Evolutionary conservation across 176 grass and related monocot species (phyloP), one percentile per base, ranked within the genome.

Genomic region (Zoysia japonica): DNA sequence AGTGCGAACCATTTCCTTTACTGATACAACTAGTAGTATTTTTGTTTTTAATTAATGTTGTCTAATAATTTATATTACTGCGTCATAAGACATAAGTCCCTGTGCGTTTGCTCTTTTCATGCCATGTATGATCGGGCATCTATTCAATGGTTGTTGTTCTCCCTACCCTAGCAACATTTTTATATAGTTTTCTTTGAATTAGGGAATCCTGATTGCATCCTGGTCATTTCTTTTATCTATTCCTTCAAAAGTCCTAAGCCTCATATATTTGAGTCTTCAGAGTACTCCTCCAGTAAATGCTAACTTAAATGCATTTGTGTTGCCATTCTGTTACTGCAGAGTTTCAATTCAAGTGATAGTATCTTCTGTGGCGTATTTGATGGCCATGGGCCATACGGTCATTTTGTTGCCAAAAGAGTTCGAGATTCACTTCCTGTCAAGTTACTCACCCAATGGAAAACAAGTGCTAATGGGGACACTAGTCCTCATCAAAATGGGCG

Each of bases 381-480:
- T 82, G 94, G 94, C 16, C 91, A 97, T 68, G 94, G 94, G 9
- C 94, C 91, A 56, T 94, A 89, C 41, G 94, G 91, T 81, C 94
- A 94, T 86, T 86, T 97, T 80, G 94, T 97, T 70, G 87, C 91
- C 48, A 93, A 82, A 85, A 97, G 90, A 89, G 94, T 97, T 70
- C 93, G 91, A 85, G 94, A 94, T 83, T 91, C 94, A 84, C 87
- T 94, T 92, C 92, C 95, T 90, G 80, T 92, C 67, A 97, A 94
- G 71, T 60, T 94, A 82, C 72, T 48, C 61, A 72, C 70, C 5
- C 80, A 87, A 61, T 92, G 95, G 95, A 90, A 85, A 81, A 70
- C 81, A 75, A 88, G 66, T 70, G 60, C 80, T 71, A 75, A 37
- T 82, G 80, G 48, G 11, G 75, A 67, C 36, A 86, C 61, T 61